phyloP scores from a whole-genome alignment of 306 rosid species.

The Canavalia ensiformis region DNA sequence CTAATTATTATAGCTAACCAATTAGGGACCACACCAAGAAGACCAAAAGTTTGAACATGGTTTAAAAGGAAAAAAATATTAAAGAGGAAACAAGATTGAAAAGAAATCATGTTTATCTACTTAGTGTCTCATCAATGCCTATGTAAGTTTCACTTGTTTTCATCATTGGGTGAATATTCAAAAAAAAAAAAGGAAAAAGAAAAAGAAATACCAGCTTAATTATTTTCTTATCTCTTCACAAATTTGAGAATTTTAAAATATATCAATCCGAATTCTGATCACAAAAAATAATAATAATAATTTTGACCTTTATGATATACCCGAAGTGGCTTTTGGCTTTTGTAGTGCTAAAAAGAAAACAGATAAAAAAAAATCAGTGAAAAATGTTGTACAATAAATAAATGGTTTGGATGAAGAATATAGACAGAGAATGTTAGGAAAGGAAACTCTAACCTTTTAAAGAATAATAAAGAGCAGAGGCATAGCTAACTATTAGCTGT shows the following conservation, averaged over 20 bases:
- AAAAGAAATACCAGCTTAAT: no score
- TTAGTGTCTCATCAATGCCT: not conserved
- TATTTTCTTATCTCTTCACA: no score
- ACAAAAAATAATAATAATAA: not conserved
- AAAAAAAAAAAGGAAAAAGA: no score
- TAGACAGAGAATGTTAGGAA: slow-evolving; percentile 27
- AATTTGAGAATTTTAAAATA: not conserved
- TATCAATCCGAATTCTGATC: not conserved
- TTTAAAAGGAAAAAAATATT: not conserved
- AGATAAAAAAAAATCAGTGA: not conserved
- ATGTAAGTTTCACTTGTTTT: not conserved
- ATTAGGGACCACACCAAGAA: slow-evolving; percentile 12
- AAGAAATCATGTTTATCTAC: slow-evolving; percentile 1
- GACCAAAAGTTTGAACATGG: not conserved
- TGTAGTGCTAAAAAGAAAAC: not conserved
- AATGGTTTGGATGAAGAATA: slow-evolving; percentile 46
- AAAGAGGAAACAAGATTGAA: not conserved
- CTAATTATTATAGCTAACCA: slow-evolving; percentile 8
- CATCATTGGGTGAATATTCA: not conserved
- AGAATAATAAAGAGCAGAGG: slow-evolving; percentile 38
- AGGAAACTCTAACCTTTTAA: slow-evolving; percentile 17
- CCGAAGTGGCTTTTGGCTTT: slow-evolving; percentile 31
- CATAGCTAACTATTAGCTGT: slow-evolving; percentile 45
- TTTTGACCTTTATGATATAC: not conserved
- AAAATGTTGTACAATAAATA: slow-evolving; percentile 2